Percentiles rank a stretch among this genome's conserved stretches.
Evolutionary conservation across 2,329 filamentous ascomycete species (phyloP).

Genomic region (Drechslera avenae): DNA sequence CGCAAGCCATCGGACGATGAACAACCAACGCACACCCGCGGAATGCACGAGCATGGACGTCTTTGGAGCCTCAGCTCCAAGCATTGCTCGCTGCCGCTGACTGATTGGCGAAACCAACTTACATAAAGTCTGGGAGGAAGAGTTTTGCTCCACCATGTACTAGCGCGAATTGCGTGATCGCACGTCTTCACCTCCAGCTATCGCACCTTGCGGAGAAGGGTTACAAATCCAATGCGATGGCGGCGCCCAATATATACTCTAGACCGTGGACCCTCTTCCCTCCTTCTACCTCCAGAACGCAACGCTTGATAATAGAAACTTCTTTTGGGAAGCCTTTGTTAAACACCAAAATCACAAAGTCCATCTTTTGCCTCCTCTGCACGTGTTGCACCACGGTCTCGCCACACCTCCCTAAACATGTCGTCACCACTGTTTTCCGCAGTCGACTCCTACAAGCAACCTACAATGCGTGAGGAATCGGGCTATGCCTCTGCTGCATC

Average conservation of each 20-base stretch:
- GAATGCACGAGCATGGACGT: conserved; percentile 18
- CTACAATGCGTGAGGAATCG: conserved; percentile 65
- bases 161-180: conserved; percentile 44
- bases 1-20: conserved; percentile 13
- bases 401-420: conserved; percentile 26
- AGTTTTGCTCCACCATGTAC: conserved; percentile 30
- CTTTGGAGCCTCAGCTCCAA: conserved; percentile 7
- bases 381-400: conserved; percentile 22
- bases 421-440: conserved; percentile 36
- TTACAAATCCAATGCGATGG: conserved; percentile 40
- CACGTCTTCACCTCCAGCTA: conserved; percentile 37
- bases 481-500: conserved; percentile 78
- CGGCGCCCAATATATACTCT: conserved; percentile 38
- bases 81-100: conserved; percentile 12
- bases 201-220: conserved; percentile 36
- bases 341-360: conserved; percentile 16
- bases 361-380: conserved; percentile 21
- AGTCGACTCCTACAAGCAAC: conserved; percentile 33
- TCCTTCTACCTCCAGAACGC: conserved; percentile 25
- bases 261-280: conserved; percentile 19
- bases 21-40: conserved; percentile 19
- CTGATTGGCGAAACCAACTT: conserved; percentile 29
- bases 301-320: conserved; percentile 29
- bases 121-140: conserved; percentile 28
- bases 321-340: conserved; percentile 22